A percentile compares a stretch with the other conserved stretches of the same genome.
These are phyloP conservation scores for Ampelocalamus luodianensis DNA, from an alignment of 176 grass and related monocot genomes.

Conservation along the genomic window DNA sequence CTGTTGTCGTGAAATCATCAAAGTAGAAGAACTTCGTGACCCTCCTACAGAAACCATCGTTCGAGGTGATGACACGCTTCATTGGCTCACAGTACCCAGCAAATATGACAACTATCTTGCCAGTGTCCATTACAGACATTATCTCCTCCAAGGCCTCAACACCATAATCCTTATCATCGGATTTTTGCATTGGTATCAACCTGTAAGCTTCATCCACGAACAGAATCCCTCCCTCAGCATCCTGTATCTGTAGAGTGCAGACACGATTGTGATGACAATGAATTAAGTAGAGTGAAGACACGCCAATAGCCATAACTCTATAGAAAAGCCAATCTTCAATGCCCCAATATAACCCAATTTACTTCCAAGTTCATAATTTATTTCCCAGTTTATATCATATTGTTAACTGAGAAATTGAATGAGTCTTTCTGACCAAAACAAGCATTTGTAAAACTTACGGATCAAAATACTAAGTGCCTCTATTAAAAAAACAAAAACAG, in stretches of 20 bases:
- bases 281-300: slow-evolving; percentile 3
- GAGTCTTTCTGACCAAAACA: slow-evolving; percentile 4
- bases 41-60: slow-evolving; percentile 90
- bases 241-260: slow-evolving; percentile 66
- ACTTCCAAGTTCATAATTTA: slow-evolving; percentile 3
- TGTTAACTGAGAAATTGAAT: slow-evolving; percentile 17
- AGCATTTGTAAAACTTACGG: slow-evolving; percentile 1
- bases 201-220: slow-evolving; percentile 99
- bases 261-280: slow-evolving; percentile 4
- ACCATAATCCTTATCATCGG: slow-evolving; percentile 97
- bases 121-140: slow-evolving; percentile 96
- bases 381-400: not conserved
- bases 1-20: slow-evolving; percentile 72
- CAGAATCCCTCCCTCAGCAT: slow-evolving; percentile 89
- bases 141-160: slow-evolving; percentile 98
- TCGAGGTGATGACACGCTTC: slow-evolving; percentile 87
- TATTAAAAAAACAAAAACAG: not conserved
- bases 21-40: slow-evolving; percentile 92
- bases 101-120: slow-evolving; percentile 88
- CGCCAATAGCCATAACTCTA: not conserved
- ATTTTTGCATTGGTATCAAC: slow-evolving; percentile 85
- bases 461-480: not conserved
- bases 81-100: slow-evolving; percentile 91
- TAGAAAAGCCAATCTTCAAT: not conserved
- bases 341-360: not conserved